Base-by-base conservation (phyloP, 2,329 filamentous ascomycete species). In the Myotisia sp. region DNA sequence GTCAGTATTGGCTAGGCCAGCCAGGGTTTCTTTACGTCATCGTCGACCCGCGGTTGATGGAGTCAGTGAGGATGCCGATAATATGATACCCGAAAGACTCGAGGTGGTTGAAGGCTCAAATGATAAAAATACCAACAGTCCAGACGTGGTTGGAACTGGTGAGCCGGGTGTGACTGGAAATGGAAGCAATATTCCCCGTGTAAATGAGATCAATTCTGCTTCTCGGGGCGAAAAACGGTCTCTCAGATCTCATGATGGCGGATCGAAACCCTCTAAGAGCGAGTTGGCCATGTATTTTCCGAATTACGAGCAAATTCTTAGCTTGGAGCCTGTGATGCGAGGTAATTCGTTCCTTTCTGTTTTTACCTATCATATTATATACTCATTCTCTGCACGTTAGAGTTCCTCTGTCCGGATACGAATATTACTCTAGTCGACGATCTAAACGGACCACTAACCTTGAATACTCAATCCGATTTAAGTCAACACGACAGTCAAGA, bases 271-370 rank as follows among this genome's bases (percentile, higher is more conserved):
- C 3, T 78, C 85, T 60, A 93, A 92, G 67, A 94, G 85, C 59
- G 86, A 94, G 52, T 68, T 95, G 41, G 78, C 85, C 23, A 71
- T 75, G 30, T 95, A 93, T 60, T 94, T 95, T 51, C 76, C 81
- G 34, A 86, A 92, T 50, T 95, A 93, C 57, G 86, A 94, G 58
- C 83, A 92, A 53, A 73, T 94, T 45, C 84, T 95, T 59, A 85
- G 82, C 42, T 82, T 92, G 52, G 77, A 83, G 42, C 73, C 76
- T 24, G 79, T 79, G 47, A 78, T 86, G 58, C 67, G 78, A 47
- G 78, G 85, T 86, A 69, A 39, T 49, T 40, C 21, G 10, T 3
- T 16, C 10, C 27, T 29, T 22, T 29, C 14, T 7, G 10, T 21
- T 26, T 32, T 16, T 5, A 17, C 18, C 21, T 32, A 29, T 29